Conservation (phyloP, 129 eudicot genomes). For the Lactuca saligna region DNA sequence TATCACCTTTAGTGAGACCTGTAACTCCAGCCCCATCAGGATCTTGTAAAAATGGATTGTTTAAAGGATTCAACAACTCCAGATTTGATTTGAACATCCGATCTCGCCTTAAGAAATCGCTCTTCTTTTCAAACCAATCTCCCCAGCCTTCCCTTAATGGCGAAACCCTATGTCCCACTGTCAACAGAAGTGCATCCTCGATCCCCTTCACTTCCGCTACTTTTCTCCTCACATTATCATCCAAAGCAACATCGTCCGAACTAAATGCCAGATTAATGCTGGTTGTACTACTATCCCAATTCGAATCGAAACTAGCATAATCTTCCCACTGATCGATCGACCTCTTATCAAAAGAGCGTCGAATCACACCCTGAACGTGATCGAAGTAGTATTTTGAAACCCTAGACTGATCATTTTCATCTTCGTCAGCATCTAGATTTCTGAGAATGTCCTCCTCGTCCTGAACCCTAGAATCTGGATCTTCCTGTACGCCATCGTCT, state of each 20-base stretch:
- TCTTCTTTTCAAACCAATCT: constrained; percentile 87
- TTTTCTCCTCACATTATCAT: constrained; percentile 68
- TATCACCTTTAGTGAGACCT: constrained; percentile 76
- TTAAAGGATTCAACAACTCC: constrained; percentile 74
- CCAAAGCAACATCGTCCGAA: constrained; percentile 71
- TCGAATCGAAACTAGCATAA: constrained; percentile 42
- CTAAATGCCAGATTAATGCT: constrained; percentile 48
- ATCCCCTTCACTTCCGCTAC: constrained; percentile 47
- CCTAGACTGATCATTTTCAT: constrained; percentile 39
- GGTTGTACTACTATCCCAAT: constrained; percentile 26
- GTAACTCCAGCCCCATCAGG: constrained; percentile 81
- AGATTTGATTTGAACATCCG: constrained; percentile 84
- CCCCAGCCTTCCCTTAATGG: constrained; percentile 93
- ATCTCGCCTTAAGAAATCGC: constrained; percentile 83
- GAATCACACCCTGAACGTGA: constrained; percentile 56
- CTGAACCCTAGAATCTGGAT: constrained; percentile 29
- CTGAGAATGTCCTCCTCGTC: constrained; percentile 40
- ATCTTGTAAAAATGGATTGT: constrained; percentile 80
- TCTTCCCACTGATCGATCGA: constrained; percentile 81
- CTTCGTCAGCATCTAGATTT: constrained; percentile 45
- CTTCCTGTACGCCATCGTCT: constrained; percentile 48
- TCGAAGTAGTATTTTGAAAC: constrained; percentile 69
- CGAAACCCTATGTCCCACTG: constrained; percentile 50
- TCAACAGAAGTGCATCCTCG: constrained; percentile 82
- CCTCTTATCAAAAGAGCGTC: constrained; percentile 57